Evolutionary conservation across 306 rosid species (phyloP).

Genomic region (Quercus parvula): DNA sequence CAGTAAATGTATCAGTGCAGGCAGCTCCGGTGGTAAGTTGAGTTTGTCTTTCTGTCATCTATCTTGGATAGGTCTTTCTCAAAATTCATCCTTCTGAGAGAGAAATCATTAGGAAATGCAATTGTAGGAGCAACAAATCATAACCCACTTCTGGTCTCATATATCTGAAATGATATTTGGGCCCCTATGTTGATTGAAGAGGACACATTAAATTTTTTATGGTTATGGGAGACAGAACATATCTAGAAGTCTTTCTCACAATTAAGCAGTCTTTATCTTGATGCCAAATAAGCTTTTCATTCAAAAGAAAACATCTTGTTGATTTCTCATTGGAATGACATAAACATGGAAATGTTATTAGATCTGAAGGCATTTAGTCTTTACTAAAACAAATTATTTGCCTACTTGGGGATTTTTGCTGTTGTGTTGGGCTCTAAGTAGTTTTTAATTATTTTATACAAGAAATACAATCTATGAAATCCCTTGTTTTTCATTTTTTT

Average conservation of each 20-base stretch:
- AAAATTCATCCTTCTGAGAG: background rate
- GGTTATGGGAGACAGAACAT: background rate
- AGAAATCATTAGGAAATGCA: background rate
- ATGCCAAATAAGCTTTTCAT: background rate
- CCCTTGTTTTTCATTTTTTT: background rate
- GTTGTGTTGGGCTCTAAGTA: slow-evolving; percentile 6
- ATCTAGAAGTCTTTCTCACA: background rate
- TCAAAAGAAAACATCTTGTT: background rate
- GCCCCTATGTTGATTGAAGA: background rate
- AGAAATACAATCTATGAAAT: background rate
- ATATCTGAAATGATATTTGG: background rate
- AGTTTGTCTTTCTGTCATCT: slow-evolving; percentile 4
- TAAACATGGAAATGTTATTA: background rate
- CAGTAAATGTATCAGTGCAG: slow-evolving; percentile 38
- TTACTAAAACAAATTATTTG: background rate
- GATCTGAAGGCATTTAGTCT: background rate
- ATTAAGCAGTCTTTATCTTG: background rate
- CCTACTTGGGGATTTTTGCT: background rate
- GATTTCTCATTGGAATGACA: background rate
- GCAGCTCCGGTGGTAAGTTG: slow-evolving; percentile 46
- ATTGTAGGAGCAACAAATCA: background rate
- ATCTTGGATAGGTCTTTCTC: background rate
- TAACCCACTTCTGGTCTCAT: background rate
- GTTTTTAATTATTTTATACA: slow-evolving; percentile 12
- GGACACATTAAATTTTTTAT: background rate